phyloP scores from a whole-genome alignment of 805 yeast species.

The Ogataea trehalophila region DNA sequence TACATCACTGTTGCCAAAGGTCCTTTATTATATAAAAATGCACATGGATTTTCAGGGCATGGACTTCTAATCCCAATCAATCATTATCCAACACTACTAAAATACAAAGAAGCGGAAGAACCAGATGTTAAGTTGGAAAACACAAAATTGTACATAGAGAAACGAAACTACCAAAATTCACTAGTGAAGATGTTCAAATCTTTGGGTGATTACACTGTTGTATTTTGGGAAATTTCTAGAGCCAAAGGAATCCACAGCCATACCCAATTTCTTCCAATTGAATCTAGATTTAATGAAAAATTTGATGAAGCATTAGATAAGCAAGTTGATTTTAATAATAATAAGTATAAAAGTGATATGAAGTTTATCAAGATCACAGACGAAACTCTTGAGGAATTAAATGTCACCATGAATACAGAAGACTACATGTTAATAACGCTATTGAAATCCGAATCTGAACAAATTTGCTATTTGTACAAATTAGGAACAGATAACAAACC shows the following conservation, averaged over 20 bases:
- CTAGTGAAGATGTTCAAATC: slow-evolving; percentile 44
- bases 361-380: slow-evolving; percentile 34
- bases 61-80: slow-evolving; percentile 75
- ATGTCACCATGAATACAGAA: slow-evolving; percentile 25
- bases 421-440: slow-evolving; percentile 35
- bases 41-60: slow-evolving; percentile 67
- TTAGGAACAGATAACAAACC: slow-evolving; percentile 23
- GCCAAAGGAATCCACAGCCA: slow-evolving; percentile 67
- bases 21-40: slow-evolving; percentile 57
- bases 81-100: slow-evolving; percentile 48
- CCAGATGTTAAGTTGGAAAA: slow-evolving; percentile 22
- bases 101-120: slow-evolving; percentile 24
- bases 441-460: slow-evolving; percentile 6
- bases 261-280: slow-evolving; percentile 70
- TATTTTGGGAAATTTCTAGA: slow-evolving; percentile 68
- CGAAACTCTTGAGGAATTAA: slow-evolving; percentile 16
- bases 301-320: slow-evolving; percentile 45
- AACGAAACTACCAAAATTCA: slow-evolving; percentile 40
- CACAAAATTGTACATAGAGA: slow-evolving; percentile 39
- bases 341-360: slow-evolving; percentile 38
- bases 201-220: slow-evolving; percentile 40
- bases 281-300: slow-evolving; percentile 29
- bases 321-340: slow-evolving; percentile 41
- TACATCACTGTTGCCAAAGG: slow-evolving; percentile 84
- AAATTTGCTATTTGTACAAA: slow-evolving; percentile 26